Evolutionary conservation across 176 grass and related monocot genomes (phyloP).

Genomic region (Oryza officinalis): DNA sequence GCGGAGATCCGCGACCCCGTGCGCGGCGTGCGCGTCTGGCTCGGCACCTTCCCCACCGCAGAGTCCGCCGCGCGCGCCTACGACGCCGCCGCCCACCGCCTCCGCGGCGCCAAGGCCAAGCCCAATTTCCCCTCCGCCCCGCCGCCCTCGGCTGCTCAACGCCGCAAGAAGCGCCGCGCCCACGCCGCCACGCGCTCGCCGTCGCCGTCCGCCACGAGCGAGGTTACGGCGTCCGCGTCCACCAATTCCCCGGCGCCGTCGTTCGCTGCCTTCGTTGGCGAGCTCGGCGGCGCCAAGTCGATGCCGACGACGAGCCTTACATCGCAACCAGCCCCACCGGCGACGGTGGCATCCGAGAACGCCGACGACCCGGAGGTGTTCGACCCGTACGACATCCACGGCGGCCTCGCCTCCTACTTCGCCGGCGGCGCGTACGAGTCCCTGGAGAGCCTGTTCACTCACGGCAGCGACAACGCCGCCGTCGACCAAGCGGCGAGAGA

Average conservation of each 20-base stretch:
- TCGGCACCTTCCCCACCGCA: slow-evolving; percentile 76
- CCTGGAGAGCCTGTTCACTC: neutral
- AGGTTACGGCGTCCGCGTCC: neutral
- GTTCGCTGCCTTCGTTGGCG: neutral
- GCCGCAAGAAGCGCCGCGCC: too few relatives aligned
- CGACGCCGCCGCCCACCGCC: slow-evolving; percentile 52
- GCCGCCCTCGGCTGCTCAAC: too few relatives aligned
- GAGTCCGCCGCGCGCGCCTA: slow-evolving; percentile 71
- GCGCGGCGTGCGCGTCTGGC: slow-evolving; percentile 72
- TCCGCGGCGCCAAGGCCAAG: slow-evolving; percentile 37
- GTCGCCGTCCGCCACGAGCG: neutral
- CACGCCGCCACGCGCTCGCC: neutral
- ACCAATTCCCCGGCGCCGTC: neutral
- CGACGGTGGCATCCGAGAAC: neutral
- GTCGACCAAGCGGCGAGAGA: neutral
- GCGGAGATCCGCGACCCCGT: slow-evolving; percentile 81
- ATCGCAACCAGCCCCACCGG: neutral
- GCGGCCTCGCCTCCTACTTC: neutral
- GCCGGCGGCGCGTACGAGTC: neutral
- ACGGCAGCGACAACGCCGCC: neutral
- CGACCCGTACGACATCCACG: slow-evolving; percentile 14
- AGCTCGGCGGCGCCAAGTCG: neutral
- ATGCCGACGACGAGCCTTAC: neutral
- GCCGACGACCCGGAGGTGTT: neutral
- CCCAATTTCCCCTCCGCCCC: neutral